A percentile compares a stretch with the other conserved stretches of the same genome.
Conservation (phyloP, 192 early-diverging fungal species). For the Dissophora ornata region DNA sequence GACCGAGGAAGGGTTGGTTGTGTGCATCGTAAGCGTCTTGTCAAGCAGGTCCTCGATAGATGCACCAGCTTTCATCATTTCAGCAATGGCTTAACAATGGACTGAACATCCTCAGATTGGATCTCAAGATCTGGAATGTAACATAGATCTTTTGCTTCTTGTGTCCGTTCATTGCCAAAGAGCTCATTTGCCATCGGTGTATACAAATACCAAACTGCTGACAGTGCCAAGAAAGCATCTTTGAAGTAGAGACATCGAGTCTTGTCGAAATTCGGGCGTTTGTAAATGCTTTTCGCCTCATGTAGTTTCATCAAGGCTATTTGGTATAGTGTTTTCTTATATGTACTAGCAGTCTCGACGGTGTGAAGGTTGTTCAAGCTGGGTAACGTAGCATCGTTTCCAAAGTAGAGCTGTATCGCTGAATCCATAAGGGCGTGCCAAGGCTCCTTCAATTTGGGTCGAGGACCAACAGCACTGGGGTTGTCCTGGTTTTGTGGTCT, state of each 20-base stretch:
- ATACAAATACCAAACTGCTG: slow-evolving; percentile 1
- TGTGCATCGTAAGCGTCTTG: neutral
- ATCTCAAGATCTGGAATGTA: neutral
- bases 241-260: slow-evolving; percentile 5
- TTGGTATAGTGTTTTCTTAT: neutral
- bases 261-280: neutral
- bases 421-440: too few relatives aligned
- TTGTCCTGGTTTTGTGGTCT: too few relatives aligned
- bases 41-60: neutral
- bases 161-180: slow-evolving; percentile 1
- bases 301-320: slow-evolving; percentile 1
- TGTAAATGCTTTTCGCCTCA: neutral
- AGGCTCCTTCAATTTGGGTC: too few relatives aligned
- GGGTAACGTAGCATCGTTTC: neutral
- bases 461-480: too few relatives aligned
- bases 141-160: slow-evolving; percentile 6
- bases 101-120: neutral
- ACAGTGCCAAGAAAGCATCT: slow-evolving; percentile 6
- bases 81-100: slow-evolving; percentile 1
- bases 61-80: neutral
- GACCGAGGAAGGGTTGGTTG: neutral
- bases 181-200: neutral
- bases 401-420: too few relatives aligned
- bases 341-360: neutral
- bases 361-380: neutral